Evolutionary conservation across 108 stramenopile species (phyloP), one percentile per base, ranked within the genome.

Genomic region (Pseudonitzschia pungens): DNA sequence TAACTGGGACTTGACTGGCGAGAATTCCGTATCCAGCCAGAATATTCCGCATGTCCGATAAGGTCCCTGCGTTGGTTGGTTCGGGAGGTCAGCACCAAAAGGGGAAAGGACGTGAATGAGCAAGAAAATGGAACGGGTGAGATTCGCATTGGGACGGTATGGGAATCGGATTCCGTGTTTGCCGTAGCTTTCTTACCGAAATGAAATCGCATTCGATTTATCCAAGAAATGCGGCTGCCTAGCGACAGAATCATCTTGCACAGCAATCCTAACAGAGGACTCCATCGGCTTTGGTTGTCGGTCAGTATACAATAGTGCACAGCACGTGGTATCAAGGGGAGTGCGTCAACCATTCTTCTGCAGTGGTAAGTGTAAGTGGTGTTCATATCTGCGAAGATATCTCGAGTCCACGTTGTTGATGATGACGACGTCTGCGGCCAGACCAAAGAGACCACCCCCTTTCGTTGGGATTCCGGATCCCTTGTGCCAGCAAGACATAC

Each of bases 1-100:
- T 67, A 14, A 28, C 11, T 7, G 66, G 66, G 21, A 67, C 26
- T 6, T 50, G 15, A 26, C 27, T 21, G 8, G 27, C 22, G 20
- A 45, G 66, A 12, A 67, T 67, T 40, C 66, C 66, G 22, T 67
- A 67, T 10, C 66, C 44, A 10, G 36, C 18, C 22, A 67, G 29
- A 16, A 22, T 24, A 29, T 67, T n/a, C 27, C 12, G 66, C 1
- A 50, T 48, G 4, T 67, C 66, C 43, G 6, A 6, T 29, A 7
- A 5, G n/a, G 7, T 41, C 7, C 66, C 66, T 67, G 42, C 4
- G 36, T 45, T 55, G 12, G 54, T 11, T 9, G 3, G n/a, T 48
- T 48, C 1, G 14, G 1, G 18, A 48, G 2, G 18, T 1, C 45
- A 18, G 10, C 1, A 48, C 22, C 24, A 11, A 12, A 10, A 36